Evolutionary conservation across 1,139 yeast species (phyloP), one percentile per base, ranked within the genome.

Genomic region (Candida frijolesensis): DNA sequence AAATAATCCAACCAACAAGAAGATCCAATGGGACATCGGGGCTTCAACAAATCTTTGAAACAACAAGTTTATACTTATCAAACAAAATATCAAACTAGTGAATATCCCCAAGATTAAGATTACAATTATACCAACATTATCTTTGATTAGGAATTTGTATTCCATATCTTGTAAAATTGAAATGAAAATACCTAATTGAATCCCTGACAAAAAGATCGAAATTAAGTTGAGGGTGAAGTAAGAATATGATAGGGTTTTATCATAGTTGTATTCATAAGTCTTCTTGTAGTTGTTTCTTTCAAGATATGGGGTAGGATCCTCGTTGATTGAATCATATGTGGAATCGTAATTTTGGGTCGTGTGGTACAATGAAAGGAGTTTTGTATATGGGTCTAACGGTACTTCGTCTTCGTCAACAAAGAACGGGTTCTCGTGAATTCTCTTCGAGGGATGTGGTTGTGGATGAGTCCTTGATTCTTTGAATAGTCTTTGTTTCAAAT

Each of bases 161-260:
- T 60, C 64, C 22, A 42, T 38, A 25, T 60, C 64, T 43, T 65
- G 60, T 27, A 71, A 57, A 7, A 75, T 61, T 42, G 74, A 69
- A 57, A 70, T 72, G 11, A 75, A 65, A n/a, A 76, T 72, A 3
- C 80, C 81, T 30, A 72, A 59, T 53, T 73, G 78, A 33, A 76
- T 67, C n/a, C 79, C 78, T 11, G 76, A 65, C 14, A 75, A 64
- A 56, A 76, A 74, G 10, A 72, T 55, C 37, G 76, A 67, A 19
- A 72, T 59, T 42, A 73, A 61, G 46, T 67, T 66, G 39, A 74
- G 67, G 35, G 73, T 61, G 54, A 75, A 71, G 59, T 74, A 74
- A 46, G 74, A 64, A 53, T 68, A 67, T 19, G 79, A 61, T 33
- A 75, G 57, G 6, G 73, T 66, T 52, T 63, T 64, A 54, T 75